phyloP scores from a whole-genome alignment of 805 yeast genomes.

The Saccharomyces paradoxus region DNA sequence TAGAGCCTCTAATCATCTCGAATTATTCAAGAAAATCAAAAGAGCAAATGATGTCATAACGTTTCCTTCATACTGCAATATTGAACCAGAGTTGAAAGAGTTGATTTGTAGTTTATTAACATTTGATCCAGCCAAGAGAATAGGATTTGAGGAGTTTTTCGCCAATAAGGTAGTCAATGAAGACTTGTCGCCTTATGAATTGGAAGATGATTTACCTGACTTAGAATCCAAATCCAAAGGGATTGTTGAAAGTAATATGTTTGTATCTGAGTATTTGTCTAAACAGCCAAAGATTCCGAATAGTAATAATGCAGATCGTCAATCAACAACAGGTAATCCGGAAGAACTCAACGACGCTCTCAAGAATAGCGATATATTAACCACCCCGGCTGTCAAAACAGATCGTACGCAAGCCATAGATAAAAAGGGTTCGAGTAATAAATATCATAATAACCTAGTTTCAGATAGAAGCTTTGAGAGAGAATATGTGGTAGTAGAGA shows the following conservation, averaged over 20 bases:
- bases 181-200: constrained; percentile 36
- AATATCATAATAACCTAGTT: constrained; percentile 8
- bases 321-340: not conserved
- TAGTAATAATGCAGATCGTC: not conserved
- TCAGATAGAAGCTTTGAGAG: constrained; percentile 55
- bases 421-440: constrained; percentile 5
- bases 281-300: constrained; percentile 17
- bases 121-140: constrained; percentile 78
- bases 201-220: constrained; percentile 39
- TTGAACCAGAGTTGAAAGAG: constrained; percentile 55
- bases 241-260: constrained; percentile 64
- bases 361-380: not conserved
- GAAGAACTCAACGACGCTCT: not conserved
- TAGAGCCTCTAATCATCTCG: constrained; percentile 87
- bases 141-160: constrained; percentile 85
- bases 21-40: constrained; percentile 78
- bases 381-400: not conserved
- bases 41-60: constrained; percentile 66
- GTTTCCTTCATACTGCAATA: constrained; percentile 63
- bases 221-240: constrained; percentile 55
- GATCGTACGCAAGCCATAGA: not conserved
- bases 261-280: constrained; percentile 71
- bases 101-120: constrained; percentile 71
- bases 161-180: constrained; percentile 54
- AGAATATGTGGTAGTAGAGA: constrained; percentile 92